Evolutionary conservation across 306 rosid species (phyloP).

Genomic region (Rosa rugosa): DNA sequence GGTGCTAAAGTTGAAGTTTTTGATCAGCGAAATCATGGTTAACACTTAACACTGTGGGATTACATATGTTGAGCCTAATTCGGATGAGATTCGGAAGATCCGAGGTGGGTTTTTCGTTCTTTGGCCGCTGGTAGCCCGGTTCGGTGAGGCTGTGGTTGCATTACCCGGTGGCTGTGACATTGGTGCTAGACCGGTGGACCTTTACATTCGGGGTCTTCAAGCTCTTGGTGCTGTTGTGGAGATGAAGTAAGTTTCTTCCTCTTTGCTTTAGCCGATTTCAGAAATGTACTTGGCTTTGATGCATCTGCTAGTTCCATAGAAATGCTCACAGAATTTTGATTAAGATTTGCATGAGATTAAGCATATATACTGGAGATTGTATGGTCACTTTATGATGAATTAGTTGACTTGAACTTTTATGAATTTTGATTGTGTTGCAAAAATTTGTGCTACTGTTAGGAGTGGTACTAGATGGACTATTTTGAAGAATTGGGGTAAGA

Average conservation of each 20-base stretch:
- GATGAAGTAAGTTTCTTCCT: constrained; percentile 9
- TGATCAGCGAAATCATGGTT: constrained; percentile 8
- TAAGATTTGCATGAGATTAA: background rate
- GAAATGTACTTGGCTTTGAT: background rate
- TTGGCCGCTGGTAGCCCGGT: constrained; percentile 25
- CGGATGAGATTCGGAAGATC: constrained; percentile 17
- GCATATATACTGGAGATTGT: background rate
- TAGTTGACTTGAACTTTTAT: background rate
- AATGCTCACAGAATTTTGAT: background rate
- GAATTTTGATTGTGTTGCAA: too few relatives aligned
- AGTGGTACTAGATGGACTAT: background rate
- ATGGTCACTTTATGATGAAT: background rate
- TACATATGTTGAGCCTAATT: constrained; percentile 21
- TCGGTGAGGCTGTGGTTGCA: constrained; percentile 30
- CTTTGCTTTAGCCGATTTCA: background rate
- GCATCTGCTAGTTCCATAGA: background rate
- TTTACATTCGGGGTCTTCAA: constrained; percentile 29
- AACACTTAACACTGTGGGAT: constrained; percentile 28
- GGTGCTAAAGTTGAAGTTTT: constrained; percentile 24
- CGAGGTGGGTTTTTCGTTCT: constrained; percentile 33
- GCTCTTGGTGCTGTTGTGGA: constrained; percentile 38
- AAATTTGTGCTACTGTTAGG: background rate
- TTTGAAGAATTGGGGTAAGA: too few relatives aligned
- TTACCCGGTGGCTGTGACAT: constrained; percentile 41
- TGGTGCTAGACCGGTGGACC: constrained; percentile 37